These are phyloP conservation scores for Harringtonia lauricola DNA, from an alignment of 2,329 filamentous ascomycete genomes.

Conservation along the genomic window DNA sequence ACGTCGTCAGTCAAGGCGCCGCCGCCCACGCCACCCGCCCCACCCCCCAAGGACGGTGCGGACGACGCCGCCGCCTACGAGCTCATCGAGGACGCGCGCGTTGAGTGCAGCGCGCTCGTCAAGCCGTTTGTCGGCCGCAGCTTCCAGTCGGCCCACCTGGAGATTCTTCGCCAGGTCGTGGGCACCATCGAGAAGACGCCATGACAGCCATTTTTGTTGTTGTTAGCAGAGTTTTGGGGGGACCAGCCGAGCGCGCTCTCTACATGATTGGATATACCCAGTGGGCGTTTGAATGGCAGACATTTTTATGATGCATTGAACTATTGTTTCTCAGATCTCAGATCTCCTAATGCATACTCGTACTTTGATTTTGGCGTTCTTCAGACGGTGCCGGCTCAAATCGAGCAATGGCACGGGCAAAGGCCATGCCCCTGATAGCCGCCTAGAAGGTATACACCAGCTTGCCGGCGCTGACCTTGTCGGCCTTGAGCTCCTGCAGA, in stretches of 20 bases:
- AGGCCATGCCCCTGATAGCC: too few species aligned
- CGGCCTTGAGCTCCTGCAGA: conserved; percentile 18
- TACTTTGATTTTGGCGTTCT: background rate
- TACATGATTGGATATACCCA: too few species aligned
- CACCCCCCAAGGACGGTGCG: background rate
- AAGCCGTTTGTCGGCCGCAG: conserved; percentile 22
- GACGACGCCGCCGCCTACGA: conserved; percentile 16
- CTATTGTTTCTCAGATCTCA: too few species aligned
- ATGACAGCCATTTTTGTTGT: background rate
- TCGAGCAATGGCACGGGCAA: too few species aligned
- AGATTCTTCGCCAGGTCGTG: conserved; percentile 20
- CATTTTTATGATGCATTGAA: too few species aligned
- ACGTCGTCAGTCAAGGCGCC: background rate
- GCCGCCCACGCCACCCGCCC: background rate
- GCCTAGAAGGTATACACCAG: conserved; percentile 21
- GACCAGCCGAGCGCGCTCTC: too few species aligned
- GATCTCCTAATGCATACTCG: too few species aligned
- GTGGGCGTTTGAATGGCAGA: too few species aligned
- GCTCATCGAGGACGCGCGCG: conserved; percentile 21
- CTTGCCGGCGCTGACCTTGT: conserved; percentile 26
- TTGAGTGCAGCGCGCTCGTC: conserved; percentile 21
- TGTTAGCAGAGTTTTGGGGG: too few species aligned
- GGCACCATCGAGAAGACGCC: conserved; percentile 12
- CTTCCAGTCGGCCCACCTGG: conserved; percentile 19
- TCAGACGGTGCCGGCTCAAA: background rate